Evolutionary conservation across 768 basidiomycete species (phyloP).

Genomic region (Psilocybe sp.): DNA sequence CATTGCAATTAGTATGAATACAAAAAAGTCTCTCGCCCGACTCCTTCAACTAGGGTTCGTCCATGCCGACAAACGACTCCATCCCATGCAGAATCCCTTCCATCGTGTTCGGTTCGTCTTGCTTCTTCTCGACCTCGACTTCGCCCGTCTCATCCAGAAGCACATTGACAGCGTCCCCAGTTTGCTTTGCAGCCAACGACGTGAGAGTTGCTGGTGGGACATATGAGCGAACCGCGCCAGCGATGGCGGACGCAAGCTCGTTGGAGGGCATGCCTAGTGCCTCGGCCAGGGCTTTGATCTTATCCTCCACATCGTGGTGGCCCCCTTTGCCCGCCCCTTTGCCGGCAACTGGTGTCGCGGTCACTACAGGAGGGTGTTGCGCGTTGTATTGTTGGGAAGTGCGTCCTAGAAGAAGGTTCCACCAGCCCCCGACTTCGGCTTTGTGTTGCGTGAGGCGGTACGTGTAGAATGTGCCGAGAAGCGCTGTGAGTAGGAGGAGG

Average conservation of each 20-base stretch:
- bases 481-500: slow-evolving; percentile 35
- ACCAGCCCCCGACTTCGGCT: slow-evolving; percentile 58
- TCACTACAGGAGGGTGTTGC: slow-evolving; percentile 20
- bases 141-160: slow-evolving; percentile 24
- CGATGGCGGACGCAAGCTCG: slow-evolving; percentile 64
- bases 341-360: background rate
- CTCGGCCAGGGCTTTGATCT: slow-evolving; percentile 57
- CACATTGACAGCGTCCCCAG: slow-evolving; percentile 39
- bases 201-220: slow-evolving; percentile 62
- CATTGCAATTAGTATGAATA: no score
- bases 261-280: slow-evolving; percentile 59
- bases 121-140: slow-evolving; percentile 3
- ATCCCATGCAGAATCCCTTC: slow-evolving; percentile 29
- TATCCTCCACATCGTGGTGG: slow-evolving; percentile 42
- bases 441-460: slow-evolving; percentile 49
- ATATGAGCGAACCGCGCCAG: slow-evolving; percentile 52
- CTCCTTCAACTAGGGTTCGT: slow-evolving; percentile 30
- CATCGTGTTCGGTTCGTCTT: background rate
- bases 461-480: slow-evolving; percentile 48
- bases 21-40: no score
- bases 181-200: slow-evolving; percentile 48
- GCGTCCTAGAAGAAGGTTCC: slow-evolving; percentile 46
- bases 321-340: slow-evolving; percentile 3
- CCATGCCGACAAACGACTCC: slow-evolving; percentile 44
- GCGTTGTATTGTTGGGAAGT: no score